Conservation (phyloP, 2,329 filamentous ascomycete genomes). For the Emericellopsis cladophorae region DNA sequence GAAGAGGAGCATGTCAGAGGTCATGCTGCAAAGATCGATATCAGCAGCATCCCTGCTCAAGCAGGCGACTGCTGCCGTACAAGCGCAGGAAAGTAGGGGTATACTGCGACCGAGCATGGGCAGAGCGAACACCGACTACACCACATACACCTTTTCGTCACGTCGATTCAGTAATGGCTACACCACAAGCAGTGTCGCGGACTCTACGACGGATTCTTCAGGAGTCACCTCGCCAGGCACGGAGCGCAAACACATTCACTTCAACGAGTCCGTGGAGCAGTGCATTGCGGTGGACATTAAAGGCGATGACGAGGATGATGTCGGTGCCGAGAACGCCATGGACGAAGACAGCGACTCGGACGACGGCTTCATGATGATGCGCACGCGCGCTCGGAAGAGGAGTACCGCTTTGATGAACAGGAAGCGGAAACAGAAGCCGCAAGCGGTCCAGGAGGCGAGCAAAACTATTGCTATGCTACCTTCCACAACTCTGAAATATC, state of each 20-base stretch:
- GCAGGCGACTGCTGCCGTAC: conserved; percentile 75
- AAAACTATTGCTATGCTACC: conserved; percentile 83
- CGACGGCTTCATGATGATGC: conserved; percentile 76
- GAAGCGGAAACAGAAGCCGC: conserved; percentile 19
- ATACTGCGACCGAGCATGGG: conserved; percentile 42
- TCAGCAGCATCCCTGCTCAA: conserved; percentile 82
- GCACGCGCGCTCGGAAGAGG: conserved; percentile 43
- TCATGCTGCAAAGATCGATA: conserved; percentile 82
- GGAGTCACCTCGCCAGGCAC: conserved; percentile 50
- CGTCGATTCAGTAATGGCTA: conserved; percentile 48
- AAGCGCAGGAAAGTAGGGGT: conserved; percentile 58
- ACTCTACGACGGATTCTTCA: conserved; percentile 54
- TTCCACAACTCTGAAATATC: conserved; percentile 77
- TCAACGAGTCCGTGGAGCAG: conserved; percentile 90
- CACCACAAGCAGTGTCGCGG: conserved; percentile 48
- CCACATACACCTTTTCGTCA: conserved; percentile 50
- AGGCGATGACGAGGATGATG: conserved; percentile 61
- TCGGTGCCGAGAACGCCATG: conserved; percentile 32
- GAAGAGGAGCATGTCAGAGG: conserved; percentile 90
- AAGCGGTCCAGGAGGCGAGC: conserved; percentile 43
- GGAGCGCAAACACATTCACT: conserved; percentile 80
- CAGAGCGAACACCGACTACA: conserved; percentile 56
- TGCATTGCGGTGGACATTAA: conserved; percentile 89
- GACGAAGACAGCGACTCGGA: conserved; percentile 53
- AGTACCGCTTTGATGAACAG: conserved; percentile 30